Base-by-base conservation (phyloP, 768 basidiomycete species). In the Clathrus columnatus region DNA sequence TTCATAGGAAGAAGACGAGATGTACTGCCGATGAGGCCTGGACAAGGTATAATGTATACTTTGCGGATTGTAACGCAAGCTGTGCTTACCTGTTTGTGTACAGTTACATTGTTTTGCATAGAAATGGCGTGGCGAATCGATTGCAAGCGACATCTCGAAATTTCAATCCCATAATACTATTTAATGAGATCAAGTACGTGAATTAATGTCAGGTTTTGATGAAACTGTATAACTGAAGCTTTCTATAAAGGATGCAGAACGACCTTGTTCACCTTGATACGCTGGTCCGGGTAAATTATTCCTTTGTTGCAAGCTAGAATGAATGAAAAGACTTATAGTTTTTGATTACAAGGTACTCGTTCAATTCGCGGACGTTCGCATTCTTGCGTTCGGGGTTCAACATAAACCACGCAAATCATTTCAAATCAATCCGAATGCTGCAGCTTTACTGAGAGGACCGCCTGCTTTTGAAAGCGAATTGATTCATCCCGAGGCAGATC, bases 21-120 rank as follows among this genome's bases (percentile, higher is more conserved):
- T 91, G 88, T 63, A 88, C 87, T 20, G 67, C 79, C 6, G 85
- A 88, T 61, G 90, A 91, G 68, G 72, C 86, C 20, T 91, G 89
- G 87, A 90, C 87, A 48, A 87, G 81, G 84, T 88, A 65, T n/a
- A n/a, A n/a, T 61, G 72, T 66, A 4, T 6, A n/a, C 17, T 20
- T 32, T 50, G 30, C 24, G 29, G 54, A 36, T 62, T 44, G 60
- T 55, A 61, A 55, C 28, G 44, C 30, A 48, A n/a, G n/a, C 47
- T 49, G 17, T 52, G 46, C 57, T 47, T 46, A 17, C 51, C 23
- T 56, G 11, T 24, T 5, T 27, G 11, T 10, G 24, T 27, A 49
- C 60, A 87, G 87, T 65, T 90, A 87, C 60, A 74, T 91, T 57
- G 77, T 84, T 21, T 65, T 91, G 56, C 87, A 87, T 62, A 82